Evolutionary conservation across 2,329 filamentous ascomycete genomes (phyloP), one percentile per base, ranked within the genome.

Genomic region (Cordyceps cicadae): DNA sequence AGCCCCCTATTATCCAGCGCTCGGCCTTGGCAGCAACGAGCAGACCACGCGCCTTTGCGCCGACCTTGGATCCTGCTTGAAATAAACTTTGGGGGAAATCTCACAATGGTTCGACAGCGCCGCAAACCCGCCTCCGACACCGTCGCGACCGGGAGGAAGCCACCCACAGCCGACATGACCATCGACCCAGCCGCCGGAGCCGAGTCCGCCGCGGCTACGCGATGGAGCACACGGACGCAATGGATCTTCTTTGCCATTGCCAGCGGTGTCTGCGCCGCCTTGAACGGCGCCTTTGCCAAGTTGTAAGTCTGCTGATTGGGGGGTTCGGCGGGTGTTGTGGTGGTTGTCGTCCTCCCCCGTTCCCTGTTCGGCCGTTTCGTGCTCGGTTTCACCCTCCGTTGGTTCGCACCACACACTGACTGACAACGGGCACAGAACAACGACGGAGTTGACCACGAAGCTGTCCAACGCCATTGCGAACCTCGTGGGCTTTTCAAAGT

Each of bases 261-360:
- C 54, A 90, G 87, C 69, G 90, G 90, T 63, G 85, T 83, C 58
- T 92, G 88, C 68, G 90, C 90, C 37, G 88, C 89, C 24, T 87
- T 89, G 66, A 94, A 94, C 67, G 89, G 89, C 62, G 86, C 90
- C 5, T 92, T 93, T 76, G 90, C 90, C 0, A 94, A 93, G 74
- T 76, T 94, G 87, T 90, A 75, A 68, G 84, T 79, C 46, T 8
- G 9, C 3, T 12, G 5, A 6, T 8, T n/a, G 15, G 39, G 39
- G 15, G 24, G 24, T 2, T 4, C 24, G 24, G 24, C 4, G 24
- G 24, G 24, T 24, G 24, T 24, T n/a, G 39, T n/a, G 7, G 17
- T 15, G 15, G 11, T 43, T n/a, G 24, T 24, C 6, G 5, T 1
- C 29, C 29, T 43, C 1, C n/a, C n/a, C n/a, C n/a, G n/a, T n/a